Evolutionary conservation across 192 early-diverging fungal species (phyloP).

Genomic region (Coemansia sp.): DNA sequence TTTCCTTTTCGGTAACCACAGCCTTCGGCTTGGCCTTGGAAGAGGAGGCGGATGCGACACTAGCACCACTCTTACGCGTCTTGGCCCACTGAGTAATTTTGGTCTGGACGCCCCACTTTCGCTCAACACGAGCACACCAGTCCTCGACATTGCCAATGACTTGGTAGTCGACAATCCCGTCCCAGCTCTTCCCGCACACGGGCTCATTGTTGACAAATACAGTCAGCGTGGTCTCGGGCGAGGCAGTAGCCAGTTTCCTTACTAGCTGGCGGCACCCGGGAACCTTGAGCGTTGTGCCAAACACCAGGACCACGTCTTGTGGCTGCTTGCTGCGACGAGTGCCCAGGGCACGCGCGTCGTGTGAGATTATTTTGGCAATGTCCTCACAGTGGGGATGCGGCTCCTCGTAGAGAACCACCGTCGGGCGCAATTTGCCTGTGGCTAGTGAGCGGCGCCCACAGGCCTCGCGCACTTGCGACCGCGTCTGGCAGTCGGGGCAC

Average conservation of each 20-base stretch:
- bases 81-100: conserved; percentile 47
- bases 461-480: conserved; percentile 27
- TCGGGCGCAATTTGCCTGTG: conserved; percentile 80
- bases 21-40: conserved; percentile 8
- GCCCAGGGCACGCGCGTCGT: conserved; percentile 42
- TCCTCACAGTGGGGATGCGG: conserved; percentile 51
- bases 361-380: conserved; percentile 44
- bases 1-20: not conserved
- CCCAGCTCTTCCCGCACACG: conserved; percentile 48
- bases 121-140: conserved; percentile 43
- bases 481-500: conserved; percentile 47
- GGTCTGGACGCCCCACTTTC: conserved; percentile 39
- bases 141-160: conserved; percentile 49
- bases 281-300: conserved; percentile 57
- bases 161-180: conserved; percentile 49
- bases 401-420: conserved; percentile 95
- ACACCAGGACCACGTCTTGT: conserved; percentile 48
- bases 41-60: not conserved
- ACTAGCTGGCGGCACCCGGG: conserved; percentile 54
- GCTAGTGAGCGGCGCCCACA: conserved; percentile 71
- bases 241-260: conserved; percentile 29
- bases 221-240: conserved; percentile 22
- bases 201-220: conserved; percentile 52
- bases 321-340: conserved; percentile 21
- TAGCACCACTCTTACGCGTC: conserved; percentile 17